Conservation (phyloP, 2,329 filamentous ascomycete species). For the Parastagonospora avenae region DNA sequence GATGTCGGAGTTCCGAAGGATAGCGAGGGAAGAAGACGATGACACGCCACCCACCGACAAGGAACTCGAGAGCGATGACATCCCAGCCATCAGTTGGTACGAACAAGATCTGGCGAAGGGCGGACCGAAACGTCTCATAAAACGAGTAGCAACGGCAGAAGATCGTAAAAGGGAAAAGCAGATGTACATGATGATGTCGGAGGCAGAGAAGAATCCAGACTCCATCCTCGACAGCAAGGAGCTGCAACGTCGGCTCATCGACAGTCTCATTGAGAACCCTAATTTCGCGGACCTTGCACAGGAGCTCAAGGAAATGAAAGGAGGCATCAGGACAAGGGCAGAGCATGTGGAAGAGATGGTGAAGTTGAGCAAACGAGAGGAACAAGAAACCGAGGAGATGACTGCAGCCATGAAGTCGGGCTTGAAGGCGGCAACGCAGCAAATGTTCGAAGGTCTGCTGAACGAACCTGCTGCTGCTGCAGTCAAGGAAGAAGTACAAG, state of each 20-base stretch:
- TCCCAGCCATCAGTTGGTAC: constrained; percentile 32
- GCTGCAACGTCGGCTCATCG: constrained; percentile 32
- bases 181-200: constrained; percentile 29
- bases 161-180: constrained; percentile 29
- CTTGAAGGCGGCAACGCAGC: constrained; percentile 24
- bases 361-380: constrained; percentile 14
- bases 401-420: constrained; percentile 3
- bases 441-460: constrained; percentile 30
- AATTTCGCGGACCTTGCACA: constrained; percentile 35
- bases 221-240: constrained; percentile 29
- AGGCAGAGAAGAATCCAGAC: constrained; percentile 29
- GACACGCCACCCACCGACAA: constrained; percentile 21
- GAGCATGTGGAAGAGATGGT: constrained; percentile 10
- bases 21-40: constrained; percentile 1
- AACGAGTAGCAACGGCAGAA: constrained; percentile 28
- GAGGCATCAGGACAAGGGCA: constrained; percentile 22
- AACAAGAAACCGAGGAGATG: constrained; percentile 6
- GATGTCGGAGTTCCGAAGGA: neutral
- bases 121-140: constrained; percentile 27
- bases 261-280: constrained; percentile 36
- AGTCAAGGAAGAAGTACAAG: constrained; percentile 25
- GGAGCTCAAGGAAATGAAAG: constrained; percentile 34
- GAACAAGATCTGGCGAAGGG: constrained; percentile 36
- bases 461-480: constrained; percentile 35
- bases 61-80: constrained; percentile 25